Evolutionary conservation across 345 rosid species (phyloP).

Genomic region (Salix udensis): DNA sequence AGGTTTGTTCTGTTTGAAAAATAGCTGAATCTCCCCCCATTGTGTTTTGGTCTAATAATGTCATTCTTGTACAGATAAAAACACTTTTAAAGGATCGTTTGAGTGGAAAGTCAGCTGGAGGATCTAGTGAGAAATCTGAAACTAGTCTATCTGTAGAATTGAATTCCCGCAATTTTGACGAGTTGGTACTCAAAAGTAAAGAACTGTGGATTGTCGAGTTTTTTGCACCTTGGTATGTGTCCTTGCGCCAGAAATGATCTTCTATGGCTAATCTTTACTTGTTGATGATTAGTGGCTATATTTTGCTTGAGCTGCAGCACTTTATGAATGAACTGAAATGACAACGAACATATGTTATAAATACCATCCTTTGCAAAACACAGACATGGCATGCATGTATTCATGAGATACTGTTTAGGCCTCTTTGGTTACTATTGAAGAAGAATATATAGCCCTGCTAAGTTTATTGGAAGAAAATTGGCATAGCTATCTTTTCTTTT

Average conservation of each 20-base stretch:
- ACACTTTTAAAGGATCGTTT: constrained; percentile 76
- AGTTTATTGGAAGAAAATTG: background rate
- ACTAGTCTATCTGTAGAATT: constrained; percentile 64
- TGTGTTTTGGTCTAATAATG: constrained; percentile 4
- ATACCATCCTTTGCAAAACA: background rate
- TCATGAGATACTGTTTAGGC: background rate
- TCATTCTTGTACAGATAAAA: constrained; percentile 52
- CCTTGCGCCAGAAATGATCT: background rate
- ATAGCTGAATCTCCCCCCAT: background rate
- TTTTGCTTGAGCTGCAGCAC: background rate
- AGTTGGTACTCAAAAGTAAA: constrained; percentile 80
- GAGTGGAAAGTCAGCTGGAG: constrained; percentile 68
- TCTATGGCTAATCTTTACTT: background rate
- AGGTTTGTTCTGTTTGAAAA: constrained; percentile 47
- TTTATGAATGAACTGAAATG: background rate
- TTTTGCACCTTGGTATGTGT: constrained; percentile 89
- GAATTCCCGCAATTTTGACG: constrained; percentile 76
- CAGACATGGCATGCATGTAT: background rate
- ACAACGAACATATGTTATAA: background rate
- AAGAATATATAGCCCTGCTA: background rate
- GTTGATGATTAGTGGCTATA: background rate
- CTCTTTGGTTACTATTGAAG: background rate
- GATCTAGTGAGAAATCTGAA: constrained; percentile 79
- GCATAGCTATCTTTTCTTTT: background rate
- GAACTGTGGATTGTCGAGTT: constrained; percentile 95